phyloP scores from a whole-genome alignment of 768 basidiomycete species.

The Mycena albidolilacea region DNA sequence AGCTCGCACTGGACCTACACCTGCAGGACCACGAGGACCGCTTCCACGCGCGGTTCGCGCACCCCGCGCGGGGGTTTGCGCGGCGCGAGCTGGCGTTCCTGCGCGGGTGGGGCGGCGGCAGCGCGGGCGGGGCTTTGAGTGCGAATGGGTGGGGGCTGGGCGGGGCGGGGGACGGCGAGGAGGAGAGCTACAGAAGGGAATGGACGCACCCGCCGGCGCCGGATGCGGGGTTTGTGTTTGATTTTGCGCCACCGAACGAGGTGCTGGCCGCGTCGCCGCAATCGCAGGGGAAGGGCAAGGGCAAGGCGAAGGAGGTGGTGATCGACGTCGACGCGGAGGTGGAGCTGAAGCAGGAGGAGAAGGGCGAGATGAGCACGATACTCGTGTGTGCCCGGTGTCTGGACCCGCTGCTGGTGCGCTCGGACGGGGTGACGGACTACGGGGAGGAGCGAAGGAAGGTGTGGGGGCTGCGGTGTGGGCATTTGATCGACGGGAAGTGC shows the following conservation, averaged over 20 bases:
- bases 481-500: conserved; percentile 86
- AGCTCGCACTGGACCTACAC: conserved; percentile 40
- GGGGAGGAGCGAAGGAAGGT: conserved; percentile 65
- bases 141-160: conserved; percentile 15
- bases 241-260: conserved; percentile 66
- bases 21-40: conserved; percentile 26
- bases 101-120: conserved; percentile 22
- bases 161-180: conserved; percentile 35
- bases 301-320: conserved; percentile 35
- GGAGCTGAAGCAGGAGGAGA: conserved; percentile 35
- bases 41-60: conserved; percentile 19
- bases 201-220: conserved; percentile 76
- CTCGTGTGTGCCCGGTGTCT: conserved; percentile 80
- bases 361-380: conserved; percentile 54
- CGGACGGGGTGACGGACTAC: conserved; percentile 62
- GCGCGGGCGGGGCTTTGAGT: background rate
- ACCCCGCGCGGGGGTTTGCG: conserved; percentile 41
- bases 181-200: conserved; percentile 64
- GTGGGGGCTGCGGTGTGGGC: conserved; percentile 84
- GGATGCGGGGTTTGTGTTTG: conserved; percentile 76
- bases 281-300: conserved; percentile 28
- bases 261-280: conserved; percentile 18
- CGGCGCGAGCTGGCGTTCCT: conserved; percentile 37
- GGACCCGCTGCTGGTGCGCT: conserved; percentile 72
- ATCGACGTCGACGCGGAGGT: conserved; percentile 64